A percentile compares a stretch with the other conserved stretches of the same genome.
phyloP scores from a whole-genome alignment of 306 rosid genomes.

The Quercus gilva region DNA sequence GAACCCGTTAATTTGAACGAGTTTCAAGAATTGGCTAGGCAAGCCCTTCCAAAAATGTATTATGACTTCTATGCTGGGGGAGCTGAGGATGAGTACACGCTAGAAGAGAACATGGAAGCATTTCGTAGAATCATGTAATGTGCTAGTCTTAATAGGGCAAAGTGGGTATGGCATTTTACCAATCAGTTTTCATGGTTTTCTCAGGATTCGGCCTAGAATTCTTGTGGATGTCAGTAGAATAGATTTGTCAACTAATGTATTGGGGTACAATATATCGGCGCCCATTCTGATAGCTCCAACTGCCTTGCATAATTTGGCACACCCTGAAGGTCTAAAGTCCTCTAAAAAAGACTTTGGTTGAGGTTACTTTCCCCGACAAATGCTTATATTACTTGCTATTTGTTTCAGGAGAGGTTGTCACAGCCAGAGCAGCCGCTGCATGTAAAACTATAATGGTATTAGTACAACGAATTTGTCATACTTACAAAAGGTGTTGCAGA shows the following conservation, averaged over 20 bases:
- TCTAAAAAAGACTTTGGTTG: background rate
- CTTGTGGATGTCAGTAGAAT: constrained; percentile 17
- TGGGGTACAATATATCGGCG: constrained; percentile 48
- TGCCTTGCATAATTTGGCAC: constrained; percentile 50
- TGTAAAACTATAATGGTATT: constrained; percentile 62
- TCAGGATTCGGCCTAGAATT: constrained; percentile 59
- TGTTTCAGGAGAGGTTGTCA: constrained; percentile 60
- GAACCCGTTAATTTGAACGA: constrained; percentile 55
- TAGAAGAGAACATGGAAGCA: constrained; percentile 53
- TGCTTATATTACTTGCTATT: background rate
- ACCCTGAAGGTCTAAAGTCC: constrained; percentile 48
- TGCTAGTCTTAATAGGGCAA: background rate
- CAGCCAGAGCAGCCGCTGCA: constrained; percentile 28
- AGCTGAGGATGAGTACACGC: constrained; percentile 58
- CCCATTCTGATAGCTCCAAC: constrained; percentile 68
- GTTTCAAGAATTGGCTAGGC: constrained; percentile 22
- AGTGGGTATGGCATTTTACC: background rate
- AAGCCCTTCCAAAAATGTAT: constrained; percentile 53
- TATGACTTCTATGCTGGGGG: constrained; percentile 61
- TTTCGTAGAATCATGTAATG: constrained; percentile 13
- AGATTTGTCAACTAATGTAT: constrained; percentile 50
- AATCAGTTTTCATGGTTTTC: background rate
- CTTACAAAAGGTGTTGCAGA: background rate
- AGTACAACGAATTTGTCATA: background rate
- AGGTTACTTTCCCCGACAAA: background rate